Evolutionary conservation across 495 filamentous ascomycete genomes (phyloP).

Genomic region (Penicilliopsis zonata): DNA sequence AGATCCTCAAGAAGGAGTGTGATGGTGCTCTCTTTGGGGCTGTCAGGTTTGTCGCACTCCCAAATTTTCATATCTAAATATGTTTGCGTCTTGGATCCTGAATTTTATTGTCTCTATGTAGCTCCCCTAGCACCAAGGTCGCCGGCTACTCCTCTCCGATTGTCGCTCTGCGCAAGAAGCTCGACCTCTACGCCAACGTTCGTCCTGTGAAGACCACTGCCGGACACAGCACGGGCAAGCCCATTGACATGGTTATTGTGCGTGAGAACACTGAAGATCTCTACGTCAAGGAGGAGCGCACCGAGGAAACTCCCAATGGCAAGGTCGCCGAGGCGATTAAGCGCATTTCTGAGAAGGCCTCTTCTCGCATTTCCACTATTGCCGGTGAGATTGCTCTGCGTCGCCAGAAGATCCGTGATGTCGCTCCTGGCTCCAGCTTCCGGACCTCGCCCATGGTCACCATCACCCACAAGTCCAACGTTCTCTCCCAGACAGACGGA

Average conservation of each 20-base stretch:
- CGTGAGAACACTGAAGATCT: constrained; percentile 98
- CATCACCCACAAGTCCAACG: constrained; percentile 97
- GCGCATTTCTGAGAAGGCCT: constrained; percentile 79
- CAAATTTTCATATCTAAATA: not conserved
- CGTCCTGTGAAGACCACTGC: constrained; percentile 82
- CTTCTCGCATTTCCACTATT: constrained; percentile 73
- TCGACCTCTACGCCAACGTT: constrained; percentile 94
- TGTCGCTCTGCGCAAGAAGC: constrained; percentile 88
- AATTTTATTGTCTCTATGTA: no score
- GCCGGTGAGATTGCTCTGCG: constrained; percentile 89
- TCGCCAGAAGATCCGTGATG: constrained; percentile 64
- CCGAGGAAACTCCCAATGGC: constrained; percentile 54
- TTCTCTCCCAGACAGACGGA: constrained; percentile 91
- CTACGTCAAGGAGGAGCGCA: constrained; percentile 95
- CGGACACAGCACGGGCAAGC: constrained; percentile 36
- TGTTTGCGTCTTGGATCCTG: no score
- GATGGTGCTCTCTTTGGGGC: constrained; percentile 95
- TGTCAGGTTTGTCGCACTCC: constrained; percentile 54
- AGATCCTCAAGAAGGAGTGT: constrained; percentile 74
- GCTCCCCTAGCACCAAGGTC: constrained; percentile 77
- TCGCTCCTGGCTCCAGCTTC: constrained; percentile 34
- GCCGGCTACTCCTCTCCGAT: constrained; percentile 95
- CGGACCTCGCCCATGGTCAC: constrained; percentile 70
- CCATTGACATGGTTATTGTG: constrained; percentile 95
- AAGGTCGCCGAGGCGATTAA: constrained; percentile 97